Evolutionary conservation across 208 protist species (phyloP).

Genomic region (Tetramitus jugosus): DNA sequence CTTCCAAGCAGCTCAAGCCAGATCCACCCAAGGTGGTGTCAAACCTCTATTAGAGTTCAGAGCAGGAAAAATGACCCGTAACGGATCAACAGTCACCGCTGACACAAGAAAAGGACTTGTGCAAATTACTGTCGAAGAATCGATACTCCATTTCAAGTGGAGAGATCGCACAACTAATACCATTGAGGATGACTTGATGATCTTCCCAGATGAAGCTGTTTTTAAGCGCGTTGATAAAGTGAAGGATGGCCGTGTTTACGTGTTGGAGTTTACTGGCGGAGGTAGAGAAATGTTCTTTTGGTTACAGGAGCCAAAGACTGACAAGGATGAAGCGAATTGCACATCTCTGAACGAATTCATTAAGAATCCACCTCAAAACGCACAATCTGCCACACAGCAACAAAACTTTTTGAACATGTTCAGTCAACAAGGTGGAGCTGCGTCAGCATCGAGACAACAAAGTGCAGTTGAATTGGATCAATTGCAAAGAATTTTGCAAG

Average conservation of each 20-base stretch:
- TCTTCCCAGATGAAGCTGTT: constrained; percentile 20
- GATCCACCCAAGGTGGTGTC: neutral
- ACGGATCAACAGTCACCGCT: neutral
- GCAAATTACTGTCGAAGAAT: neutral
- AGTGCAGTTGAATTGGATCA: constrained; percentile 6
- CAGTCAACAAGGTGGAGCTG: too few species aligned
- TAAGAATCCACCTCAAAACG: neutral
- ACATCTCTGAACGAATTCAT: constrained; percentile 11
- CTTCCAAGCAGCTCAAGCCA: neutral
- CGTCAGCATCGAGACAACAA: neutral
- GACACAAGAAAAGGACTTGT: constrained; percentile 14
- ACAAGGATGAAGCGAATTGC: constrained; percentile 8
- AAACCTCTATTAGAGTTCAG: constrained; percentile 2
- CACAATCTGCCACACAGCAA: neutral
- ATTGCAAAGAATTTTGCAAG: constrained; percentile 13
- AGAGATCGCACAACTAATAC: neutral
- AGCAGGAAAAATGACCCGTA: neutral
- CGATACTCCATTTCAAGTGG: neutral
- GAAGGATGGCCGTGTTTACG: constrained; percentile 8
- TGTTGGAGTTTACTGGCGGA: constrained; percentile 4
- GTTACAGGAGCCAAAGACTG: constrained; percentile 23
- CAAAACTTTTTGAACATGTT: neutral
- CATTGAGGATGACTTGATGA: constrained; percentile 5
- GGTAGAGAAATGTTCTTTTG: constrained; percentile 10
- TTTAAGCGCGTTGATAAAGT: constrained; percentile 10